Evolutionary conservation across 805 yeast species (phyloP).

Genomic region (Saturnispora besseyi): DNA sequence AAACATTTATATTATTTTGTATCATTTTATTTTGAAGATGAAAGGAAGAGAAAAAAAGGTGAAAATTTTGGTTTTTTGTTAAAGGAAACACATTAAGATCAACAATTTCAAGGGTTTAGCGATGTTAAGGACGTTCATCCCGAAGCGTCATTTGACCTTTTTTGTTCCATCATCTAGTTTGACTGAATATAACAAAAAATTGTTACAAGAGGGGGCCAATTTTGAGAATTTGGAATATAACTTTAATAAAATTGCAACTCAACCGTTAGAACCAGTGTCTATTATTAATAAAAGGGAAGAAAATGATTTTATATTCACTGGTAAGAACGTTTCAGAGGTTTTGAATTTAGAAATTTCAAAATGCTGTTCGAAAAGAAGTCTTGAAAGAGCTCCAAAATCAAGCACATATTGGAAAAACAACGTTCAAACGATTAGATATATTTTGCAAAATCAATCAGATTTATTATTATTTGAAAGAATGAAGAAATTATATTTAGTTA

Average conservation of each 20-base stretch:
- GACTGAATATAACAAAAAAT: constrained; percentile 9
- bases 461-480: not conserved
- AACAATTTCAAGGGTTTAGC: not conserved
- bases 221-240: constrained; percentile 7
- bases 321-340: not conserved
- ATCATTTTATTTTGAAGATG: not conserved
- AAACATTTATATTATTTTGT: not conserved
- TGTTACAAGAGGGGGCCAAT: constrained; percentile 7
- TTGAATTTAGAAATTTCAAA: not conserved
- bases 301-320: not conserved
- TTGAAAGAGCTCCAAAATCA: not conserved
- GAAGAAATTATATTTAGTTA: not conserved
- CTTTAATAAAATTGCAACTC: constrained; percentile 3
- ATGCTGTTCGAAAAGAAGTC: not conserved
- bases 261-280: not conserved
- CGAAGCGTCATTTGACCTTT: constrained; percentile 3
- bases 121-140: not conserved
- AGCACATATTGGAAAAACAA: not conserved
- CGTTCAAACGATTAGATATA: not conserved
- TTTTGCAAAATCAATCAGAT: not conserved
- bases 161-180: constrained; percentile 11
- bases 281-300: not conserved
- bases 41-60: not conserved
- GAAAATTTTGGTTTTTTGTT: not conserved
- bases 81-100: not conserved